Evolutionary conservation across 176 grass and related monocot species (phyloP), one percentile per base, ranked within the genome.

Genomic region (Oryza longistaminata): DNA sequence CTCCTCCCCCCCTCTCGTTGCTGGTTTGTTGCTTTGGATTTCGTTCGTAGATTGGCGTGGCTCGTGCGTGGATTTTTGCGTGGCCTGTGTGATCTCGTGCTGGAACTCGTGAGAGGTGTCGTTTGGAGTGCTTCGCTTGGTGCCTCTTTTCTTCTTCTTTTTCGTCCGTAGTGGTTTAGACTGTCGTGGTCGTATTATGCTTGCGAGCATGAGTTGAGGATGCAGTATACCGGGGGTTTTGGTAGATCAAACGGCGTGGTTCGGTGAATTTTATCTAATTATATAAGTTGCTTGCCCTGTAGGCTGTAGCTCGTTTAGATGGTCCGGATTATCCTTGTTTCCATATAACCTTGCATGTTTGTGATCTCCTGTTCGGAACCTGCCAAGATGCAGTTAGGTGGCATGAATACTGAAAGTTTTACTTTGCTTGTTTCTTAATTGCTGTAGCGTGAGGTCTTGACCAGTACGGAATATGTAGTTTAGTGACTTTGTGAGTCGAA

Each of bases 41-140:
- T 78, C 73, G 42, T 42, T 82, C 68, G 35, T 79, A 61, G 43
- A 68, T 85, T 91, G 9, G 65, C 37, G 6, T 9, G 8, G 58
- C 65, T 82, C 52, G 43, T 45, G 44, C 49, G n/a, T 77, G 50
- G 74, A 69, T 79, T 86, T 86, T 83, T 52, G 62, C 16, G 26
- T 68, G 62, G 11, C 11, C 29, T 74, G 35, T 44, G 65, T 81
- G 89, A 87, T 91, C 70, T 80, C 55, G n/a, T 77, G 79, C 17
- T 64, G 21, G 52, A 37, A 79, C 55, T 73, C 68, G 46, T 69
- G 70, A 64, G 68, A 34, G 68, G 43, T 62, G 52, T 21, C 9
- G 62, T 69, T 27, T 35, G 62, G 37, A 73, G 68, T 42, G 80
- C 49, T 79, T 74, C 19, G 68, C 19, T 68, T 79, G 48, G 15